Evolutionary conservation across 768 basidiomycete genomes (phyloP), one percentile per base, ranked within the genome.

Genomic region (Tulasnella calospora): DNA sequence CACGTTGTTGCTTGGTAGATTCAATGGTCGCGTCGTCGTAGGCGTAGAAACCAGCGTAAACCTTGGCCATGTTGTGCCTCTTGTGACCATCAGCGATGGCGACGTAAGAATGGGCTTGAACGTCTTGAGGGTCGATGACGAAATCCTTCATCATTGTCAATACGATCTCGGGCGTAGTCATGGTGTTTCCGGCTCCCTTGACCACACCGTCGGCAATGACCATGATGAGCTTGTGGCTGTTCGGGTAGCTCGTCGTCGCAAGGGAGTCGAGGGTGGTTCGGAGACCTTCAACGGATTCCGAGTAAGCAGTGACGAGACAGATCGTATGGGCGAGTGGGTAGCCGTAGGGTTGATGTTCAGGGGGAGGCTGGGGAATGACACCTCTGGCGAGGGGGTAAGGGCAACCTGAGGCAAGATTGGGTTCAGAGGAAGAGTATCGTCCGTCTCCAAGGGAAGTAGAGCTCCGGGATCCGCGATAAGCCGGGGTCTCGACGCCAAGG

Each of bases 31-130:
- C 88, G 82, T 95, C 89, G 83, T 98, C 95, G 85, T 99, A 99
- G 80, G 91, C 90, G 84, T 99, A 99, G 87, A 94, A 99, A 15
- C 98, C 98, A 47, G 98, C 96, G 82, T 93, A 98, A 55, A 99
- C 96, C 85, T 96, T 96, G 55, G 96, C 97, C 96, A 97, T 98
- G 84, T 99, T 99, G 87, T 99, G 98, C 46, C 95, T 89, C 86
- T 98, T 99, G 88, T 99, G 96, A n/a, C 98, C 98, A 83, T 99
- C 97, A 21, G 98, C 98, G 82, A 99, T 98, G 79, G 98, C 96
- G 76, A 99, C 96, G 82, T 99, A 99, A 36, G 95, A 97, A 81
- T 97, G 94, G 3, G 95, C 86, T 84, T 98, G 94, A 46, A 98
- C 95, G 74, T 98, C 95, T 30, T 91, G 87, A 0, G 91, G 89